Percentiles rank a stretch among this genome's conserved stretches.
phyloP scores from a whole-genome alignment of 345 rosid genomes.

The Sisymbrium altissimum region DNA sequence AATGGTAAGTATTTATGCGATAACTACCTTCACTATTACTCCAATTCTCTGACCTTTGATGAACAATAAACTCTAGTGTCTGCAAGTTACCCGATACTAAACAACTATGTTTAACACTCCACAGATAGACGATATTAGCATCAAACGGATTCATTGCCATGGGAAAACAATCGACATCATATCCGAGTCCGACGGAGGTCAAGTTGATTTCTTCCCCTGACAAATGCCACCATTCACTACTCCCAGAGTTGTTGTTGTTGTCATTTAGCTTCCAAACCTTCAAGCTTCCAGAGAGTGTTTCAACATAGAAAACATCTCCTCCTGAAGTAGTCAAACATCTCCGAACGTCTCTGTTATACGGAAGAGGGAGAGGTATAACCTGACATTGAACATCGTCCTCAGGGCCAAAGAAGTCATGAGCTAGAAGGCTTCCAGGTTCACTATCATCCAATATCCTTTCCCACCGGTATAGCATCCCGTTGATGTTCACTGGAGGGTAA shows the following conservation, averaged over 20 bases:
- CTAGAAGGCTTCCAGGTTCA: neutral
- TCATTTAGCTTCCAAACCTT: neutral
- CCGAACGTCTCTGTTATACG: neutral
- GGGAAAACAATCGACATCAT: neutral
- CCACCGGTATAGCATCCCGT: neutral
- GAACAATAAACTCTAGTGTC: neutral
- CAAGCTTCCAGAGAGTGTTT: neutral
- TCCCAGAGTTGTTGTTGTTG: neutral
- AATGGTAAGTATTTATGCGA: neutral
- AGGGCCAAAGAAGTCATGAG: neutral
- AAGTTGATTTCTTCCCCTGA: neutral
- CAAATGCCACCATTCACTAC: neutral
- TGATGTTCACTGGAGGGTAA: neutral
- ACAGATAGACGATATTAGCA: neutral
- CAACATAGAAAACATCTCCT: neutral
- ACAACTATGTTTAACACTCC: neutral
- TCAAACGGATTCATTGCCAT: conserved; percentile 1
- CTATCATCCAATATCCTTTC: neutral
- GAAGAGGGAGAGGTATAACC: conserved; percentile 3
- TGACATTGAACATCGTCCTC: neutral
- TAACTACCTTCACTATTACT: neutral
- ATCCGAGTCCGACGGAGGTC: no score
- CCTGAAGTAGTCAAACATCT: conserved; percentile 9
- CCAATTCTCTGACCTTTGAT: neutral
- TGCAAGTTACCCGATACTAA: neutral